These are phyloP conservation scores for Sonneratia caseolaris DNA, from an alignment of 345 rosid species.

Conservation along the genomic window DNA sequence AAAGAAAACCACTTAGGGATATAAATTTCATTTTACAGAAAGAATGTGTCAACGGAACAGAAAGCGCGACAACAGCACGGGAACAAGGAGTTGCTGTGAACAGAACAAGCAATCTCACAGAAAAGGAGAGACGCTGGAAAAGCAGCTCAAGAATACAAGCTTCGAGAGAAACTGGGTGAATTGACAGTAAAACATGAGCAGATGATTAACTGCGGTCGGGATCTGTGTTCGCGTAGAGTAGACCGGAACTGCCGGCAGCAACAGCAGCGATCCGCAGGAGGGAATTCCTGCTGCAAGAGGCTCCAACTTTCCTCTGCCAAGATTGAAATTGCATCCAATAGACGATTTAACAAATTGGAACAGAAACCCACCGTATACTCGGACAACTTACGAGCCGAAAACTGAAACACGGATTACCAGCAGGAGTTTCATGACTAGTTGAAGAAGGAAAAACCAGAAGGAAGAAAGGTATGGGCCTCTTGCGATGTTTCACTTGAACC, in stretches of 20 bases:
- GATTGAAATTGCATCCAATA: background rate
- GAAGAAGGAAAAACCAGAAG: background rate
- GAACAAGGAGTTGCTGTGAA: background rate
- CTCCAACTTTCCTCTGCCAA: conserved; percentile 33
- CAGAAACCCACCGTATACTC: background rate
- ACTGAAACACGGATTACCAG: background rate
- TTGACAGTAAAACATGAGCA: background rate
- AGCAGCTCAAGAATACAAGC: background rate
- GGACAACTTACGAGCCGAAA: background rate
- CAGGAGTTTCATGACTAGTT: conserved; percentile 1
- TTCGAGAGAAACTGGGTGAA: background rate
- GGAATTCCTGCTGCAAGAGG: conserved; percentile 16
- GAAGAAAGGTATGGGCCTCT: background rate
- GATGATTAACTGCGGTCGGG: conserved; percentile 28
- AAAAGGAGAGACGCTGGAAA: background rate
- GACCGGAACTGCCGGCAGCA: conserved; percentile 37
- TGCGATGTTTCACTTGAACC: background rate
- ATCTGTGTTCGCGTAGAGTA: conserved; percentile 18
- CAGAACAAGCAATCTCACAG: background rate
- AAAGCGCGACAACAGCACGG: background rate
- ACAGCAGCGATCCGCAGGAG: conserved; percentile 28
- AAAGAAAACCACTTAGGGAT: background rate
- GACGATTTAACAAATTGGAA: background rate
- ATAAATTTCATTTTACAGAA: background rate
- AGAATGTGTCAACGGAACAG: background rate